A percentile compares a stretch with the other conserved stretches of the same genome.
These are phyloP conservation scores for Andrographis paniculata DNA, from an alignment of 305 asterid genomes.

Conservation along the genomic window DNA sequence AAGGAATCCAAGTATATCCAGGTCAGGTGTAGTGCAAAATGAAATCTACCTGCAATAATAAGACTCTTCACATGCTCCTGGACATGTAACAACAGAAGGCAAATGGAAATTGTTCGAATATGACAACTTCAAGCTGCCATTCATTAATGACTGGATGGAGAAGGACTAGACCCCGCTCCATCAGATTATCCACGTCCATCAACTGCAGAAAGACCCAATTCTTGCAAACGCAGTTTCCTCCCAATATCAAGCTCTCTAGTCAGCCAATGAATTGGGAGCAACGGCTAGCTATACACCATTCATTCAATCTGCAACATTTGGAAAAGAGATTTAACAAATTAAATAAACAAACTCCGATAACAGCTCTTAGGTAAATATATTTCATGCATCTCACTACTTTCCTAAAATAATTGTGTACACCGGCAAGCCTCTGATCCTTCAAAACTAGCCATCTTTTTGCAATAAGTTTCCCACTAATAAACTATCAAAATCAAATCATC, in stretches of 20 bases:
- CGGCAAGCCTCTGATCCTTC: conserved; percentile 83
- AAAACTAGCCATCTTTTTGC: conserved; percentile 56
- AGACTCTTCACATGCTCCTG: conserved; percentile 73
- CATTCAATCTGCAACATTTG: conserved; percentile 73
- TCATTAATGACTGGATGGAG: conserved; percentile 47
- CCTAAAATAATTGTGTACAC: conserved; percentile 79
- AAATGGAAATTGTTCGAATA: conserved; percentile 56
- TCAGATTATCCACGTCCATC: conserved; percentile 34
- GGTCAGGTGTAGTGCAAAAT: too few species aligned
- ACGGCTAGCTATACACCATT: conserved; percentile 76
- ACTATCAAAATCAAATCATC: too few species aligned
- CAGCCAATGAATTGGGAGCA: conserved; percentile 86
- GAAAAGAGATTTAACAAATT: conserved; percentile 11
- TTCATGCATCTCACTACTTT: conserved; percentile 35
- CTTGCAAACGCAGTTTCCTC: conserved; percentile 62
- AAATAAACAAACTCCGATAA: conserved; percentile 7
- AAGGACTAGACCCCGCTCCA: conserved; percentile 37
- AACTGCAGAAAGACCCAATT: conserved; percentile 37
- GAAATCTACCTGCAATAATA: conserved; percentile 77
- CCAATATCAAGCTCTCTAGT: conserved; percentile 82
- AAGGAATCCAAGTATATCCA: background rate
- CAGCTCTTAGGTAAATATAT: conserved; percentile 1
- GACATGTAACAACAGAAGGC: conserved; percentile 65
- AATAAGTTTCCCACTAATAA: too few species aligned
- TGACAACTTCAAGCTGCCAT: conserved; percentile 51